Conservation (phyloP, 2,329 filamentous ascomycete species). For the Myrmaecium sp. region DNA sequence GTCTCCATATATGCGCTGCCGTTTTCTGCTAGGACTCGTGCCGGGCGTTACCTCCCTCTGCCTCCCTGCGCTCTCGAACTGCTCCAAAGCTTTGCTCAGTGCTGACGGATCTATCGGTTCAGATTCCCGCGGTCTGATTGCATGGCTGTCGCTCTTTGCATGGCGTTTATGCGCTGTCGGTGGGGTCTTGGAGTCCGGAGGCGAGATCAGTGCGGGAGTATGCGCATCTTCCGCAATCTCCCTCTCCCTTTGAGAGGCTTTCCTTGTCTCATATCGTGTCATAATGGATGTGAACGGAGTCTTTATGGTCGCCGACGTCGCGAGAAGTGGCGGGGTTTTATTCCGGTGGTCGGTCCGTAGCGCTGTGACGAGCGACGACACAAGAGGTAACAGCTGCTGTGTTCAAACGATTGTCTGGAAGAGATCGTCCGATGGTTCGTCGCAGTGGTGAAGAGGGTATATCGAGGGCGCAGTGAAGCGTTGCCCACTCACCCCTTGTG, state of each 20-base stretch:
- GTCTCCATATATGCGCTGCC: conserved; percentile 47
- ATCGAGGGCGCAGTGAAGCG: no score
- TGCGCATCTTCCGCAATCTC: conserved; percentile 14
- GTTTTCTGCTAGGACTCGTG: conserved; percentile 50
- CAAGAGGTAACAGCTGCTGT: no score
- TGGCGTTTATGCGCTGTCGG: conserved; percentile 35
- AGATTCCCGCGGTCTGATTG: conserved; percentile 24
- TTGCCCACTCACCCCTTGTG: no score
- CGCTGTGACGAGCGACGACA: no score
- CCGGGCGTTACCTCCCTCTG: conserved; percentile 44
- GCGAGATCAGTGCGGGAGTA: conserved; percentile 33
- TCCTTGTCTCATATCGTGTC: no score
- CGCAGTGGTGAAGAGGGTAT: no score
- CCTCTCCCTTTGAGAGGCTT: conserved; percentile 9
- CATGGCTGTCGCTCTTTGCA: conserved; percentile 10
- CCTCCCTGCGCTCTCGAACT: conserved; percentile 42
- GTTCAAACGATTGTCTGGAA: no score
- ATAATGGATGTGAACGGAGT: no score
- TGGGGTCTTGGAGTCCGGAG: conserved; percentile 43
- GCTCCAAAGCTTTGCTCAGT: conserved; percentile 42
- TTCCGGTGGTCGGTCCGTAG: no score
- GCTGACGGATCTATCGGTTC: conserved; percentile 43
- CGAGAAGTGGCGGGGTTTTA: no score
- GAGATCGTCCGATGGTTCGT: no score
- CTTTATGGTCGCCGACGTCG: no score